Evolutionary conservation across 495 filamentous ascomycete species (phyloP).

Genomic region (Trichoderma erinaceum): DNA sequence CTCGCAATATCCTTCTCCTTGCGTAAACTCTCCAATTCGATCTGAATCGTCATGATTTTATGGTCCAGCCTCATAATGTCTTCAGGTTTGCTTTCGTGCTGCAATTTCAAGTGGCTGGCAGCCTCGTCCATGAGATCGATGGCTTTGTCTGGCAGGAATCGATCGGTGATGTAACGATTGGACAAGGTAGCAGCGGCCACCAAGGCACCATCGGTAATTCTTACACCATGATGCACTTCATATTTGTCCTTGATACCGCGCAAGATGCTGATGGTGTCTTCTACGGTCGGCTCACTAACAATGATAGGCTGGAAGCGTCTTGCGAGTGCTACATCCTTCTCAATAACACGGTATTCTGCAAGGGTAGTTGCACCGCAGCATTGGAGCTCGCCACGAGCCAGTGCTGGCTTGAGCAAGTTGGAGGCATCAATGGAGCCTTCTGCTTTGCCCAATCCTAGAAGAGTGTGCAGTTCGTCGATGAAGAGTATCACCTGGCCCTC

Average conservation of each 20-base stretch:
- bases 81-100: constrained; percentile 96
- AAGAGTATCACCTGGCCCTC: constrained; percentile 88
- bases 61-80: constrained; percentile 85
- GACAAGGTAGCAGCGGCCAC: constrained; percentile 88
- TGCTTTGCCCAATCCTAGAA: constrained; percentile 88
- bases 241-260: constrained; percentile 96
- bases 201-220: constrained; percentile 87
- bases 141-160: constrained; percentile 92
- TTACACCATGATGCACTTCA: constrained; percentile 90
- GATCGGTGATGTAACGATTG: constrained; percentile 94
- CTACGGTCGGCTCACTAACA: constrained; percentile 81
- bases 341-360: constrained; percentile 84
- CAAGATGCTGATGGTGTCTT: constrained; percentile 91
- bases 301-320: constrained; percentile 89
- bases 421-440: constrained; percentile 96
- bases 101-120: constrained; percentile 78
- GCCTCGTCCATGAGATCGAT: constrained; percentile 97
- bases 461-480: constrained; percentile 88
- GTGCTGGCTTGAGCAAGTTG: constrained; percentile 90
- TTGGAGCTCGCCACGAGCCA: constrained; percentile 87
- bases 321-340: constrained; percentile 92
- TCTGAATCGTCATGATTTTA: constrained; percentile 94
- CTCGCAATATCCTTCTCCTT: constrained; percentile 90
- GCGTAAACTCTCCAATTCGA: constrained; percentile 89
- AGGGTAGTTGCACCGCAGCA: constrained; percentile 93